Evolutionary conservation across 305 asterid genomes (phyloP), one percentile per base, ranked within the genome.

Genomic region (Solanum hybrid): DNA sequence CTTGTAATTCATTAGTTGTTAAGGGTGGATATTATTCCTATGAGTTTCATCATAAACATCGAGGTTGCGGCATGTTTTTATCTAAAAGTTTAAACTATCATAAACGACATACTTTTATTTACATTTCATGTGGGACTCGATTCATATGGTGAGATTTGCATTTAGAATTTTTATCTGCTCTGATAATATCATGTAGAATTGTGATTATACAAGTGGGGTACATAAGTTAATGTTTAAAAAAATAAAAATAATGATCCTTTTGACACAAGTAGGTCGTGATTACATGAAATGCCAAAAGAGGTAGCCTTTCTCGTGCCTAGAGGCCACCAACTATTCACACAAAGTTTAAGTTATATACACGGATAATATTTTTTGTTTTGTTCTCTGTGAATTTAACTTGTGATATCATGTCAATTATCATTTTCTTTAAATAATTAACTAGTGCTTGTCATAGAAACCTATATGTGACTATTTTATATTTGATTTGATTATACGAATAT

Each of bases 1-100:
- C 85, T 75, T 87, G 85, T 87, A 37, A 31, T 84, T 84, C 73
- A 84, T 72, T 87, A 37, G 81, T 87, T 86, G 9, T 36, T 72
- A 14, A 14, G 69, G 29, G 35, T 66, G 89, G 81, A 71, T 38
- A 35, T 37, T 72, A 66, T 71, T 72, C 69, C 4, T 69, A 4
- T 38, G 84, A 72, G 80, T 87, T 60, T 87, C 66, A 14, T 84
- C 26, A 3, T 7, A 82, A 51, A 45, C 19, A 10, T 27, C 2
- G 6, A 45, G 87, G 29, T 31, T 84, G 87, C 75, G 19, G 73
- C 31, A 84, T 2, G 1, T 84, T 6, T 19, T 82, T 9, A 15
- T 40, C 2, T 29, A 81, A 27, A 81, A 42, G 26, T 4, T 13
- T 24, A 12, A 79, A 13, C 35, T 38, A 13, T 26, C 1, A 37